phyloP scores from a whole-genome alignment of 345 rosid species.

The Eucalyptus melliodora region DNA sequence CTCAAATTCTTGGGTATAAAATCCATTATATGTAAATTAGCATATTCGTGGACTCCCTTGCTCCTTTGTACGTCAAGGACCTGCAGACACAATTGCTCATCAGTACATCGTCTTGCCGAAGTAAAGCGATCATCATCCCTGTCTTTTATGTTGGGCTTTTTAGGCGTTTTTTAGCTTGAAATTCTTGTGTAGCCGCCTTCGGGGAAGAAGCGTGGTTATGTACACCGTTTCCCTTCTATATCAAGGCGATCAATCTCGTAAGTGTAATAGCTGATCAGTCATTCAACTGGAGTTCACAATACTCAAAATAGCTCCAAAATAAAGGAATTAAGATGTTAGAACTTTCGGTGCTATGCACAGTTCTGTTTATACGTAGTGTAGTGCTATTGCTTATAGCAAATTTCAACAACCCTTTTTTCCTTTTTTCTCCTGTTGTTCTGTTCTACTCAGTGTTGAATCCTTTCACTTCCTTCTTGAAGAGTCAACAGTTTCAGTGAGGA shows the following conservation, averaged over 20 bases:
- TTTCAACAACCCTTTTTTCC: neutral
- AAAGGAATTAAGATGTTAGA: neutral
- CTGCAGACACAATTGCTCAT: neutral
- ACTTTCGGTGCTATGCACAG: neutral
- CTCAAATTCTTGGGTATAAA: neutral
- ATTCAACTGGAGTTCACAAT: neutral
- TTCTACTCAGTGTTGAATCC: neutral
- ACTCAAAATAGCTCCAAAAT: neutral
- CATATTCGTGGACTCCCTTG: neutral
- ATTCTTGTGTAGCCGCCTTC: neutral
- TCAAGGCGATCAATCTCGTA: neutral
- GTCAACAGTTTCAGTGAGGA: neutral
- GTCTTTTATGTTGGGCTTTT: neutral
- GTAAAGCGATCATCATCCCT: neutral
- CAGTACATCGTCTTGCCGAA: neutral
- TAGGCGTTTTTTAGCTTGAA: neutral
- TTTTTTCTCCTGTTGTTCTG: neutral
- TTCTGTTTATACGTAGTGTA: neutral
- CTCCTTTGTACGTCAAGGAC: neutral
- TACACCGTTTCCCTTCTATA: neutral
- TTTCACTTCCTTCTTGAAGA: neutral
- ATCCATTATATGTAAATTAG: neutral
- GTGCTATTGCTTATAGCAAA: neutral
- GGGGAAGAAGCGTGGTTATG: neutral
- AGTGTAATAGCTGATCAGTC: neutral